Evolutionary conservation across 1,284 basidiomycete species (phyloP), one percentile per base, ranked within the genome.

Genomic region (Takashimella koratensis): DNA sequence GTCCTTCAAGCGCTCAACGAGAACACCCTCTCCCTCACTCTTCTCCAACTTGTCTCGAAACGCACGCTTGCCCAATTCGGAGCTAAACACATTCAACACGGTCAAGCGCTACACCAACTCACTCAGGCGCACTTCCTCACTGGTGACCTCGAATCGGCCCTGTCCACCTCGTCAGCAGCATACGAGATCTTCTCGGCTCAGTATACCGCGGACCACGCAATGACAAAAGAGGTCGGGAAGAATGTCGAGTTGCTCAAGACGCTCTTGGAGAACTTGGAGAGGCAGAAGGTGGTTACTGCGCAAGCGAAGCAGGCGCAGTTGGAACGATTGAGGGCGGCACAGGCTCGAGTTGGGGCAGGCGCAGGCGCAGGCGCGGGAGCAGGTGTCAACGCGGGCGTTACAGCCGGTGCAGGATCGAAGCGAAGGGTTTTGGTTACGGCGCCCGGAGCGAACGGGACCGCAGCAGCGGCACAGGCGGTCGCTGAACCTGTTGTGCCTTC

Each of bases 51-150:
- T 44, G 64, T 68, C 0, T 66, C 73, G 56, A 59, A 62, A 10
- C 59, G 69, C 24, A 62, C 68, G 10, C 57, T 59, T 21, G 56
- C 56, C 20, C 54, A 71, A 40, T 76, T 76, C 52, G 76, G 76
- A 42, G 52, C 67, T 24, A 56, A 63, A 5, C 71, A 75, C 59
- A 57, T 74, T 45, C 64, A 71, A 56, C 70, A 70, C 50, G 75
- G 65, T 22, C 67, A 70, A 40, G 64, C 71, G 3, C 65, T 73
- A 25, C 73, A 76, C 58, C 73, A 75, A 57, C 66, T 77, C 54
- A 76, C 74, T 13, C 76, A 77, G 62, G 69, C 72, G 5, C 66
- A 76, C 56, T 77, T 77, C 70, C 68, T 76, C 25, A 60, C 65
- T 40, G 67, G 67, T 30, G 71, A 79, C 63, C 74, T 79, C 47